Percentiles rank a stretch among this genome's conserved stretches.
phyloP scores from a whole-genome alignment of 805 yeast genomes.

The Candida nemodendra region DNA sequence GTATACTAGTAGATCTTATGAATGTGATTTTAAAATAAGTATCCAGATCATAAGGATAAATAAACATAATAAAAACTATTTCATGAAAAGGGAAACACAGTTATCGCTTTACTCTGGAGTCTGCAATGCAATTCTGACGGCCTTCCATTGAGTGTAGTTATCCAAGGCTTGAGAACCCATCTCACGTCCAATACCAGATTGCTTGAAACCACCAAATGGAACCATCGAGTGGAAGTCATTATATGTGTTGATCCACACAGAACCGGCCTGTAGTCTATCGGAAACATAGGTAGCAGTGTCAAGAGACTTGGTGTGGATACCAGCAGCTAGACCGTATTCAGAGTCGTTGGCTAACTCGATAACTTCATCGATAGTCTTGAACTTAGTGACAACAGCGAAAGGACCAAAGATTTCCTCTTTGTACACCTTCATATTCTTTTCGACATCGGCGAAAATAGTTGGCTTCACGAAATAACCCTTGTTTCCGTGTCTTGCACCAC shows the following conservation, averaged over 20 bases:
- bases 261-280: constrained; percentile 67
- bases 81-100: too few species aligned
- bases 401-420: constrained; percentile 82
- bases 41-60: not conserved
- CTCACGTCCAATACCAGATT: constrained; percentile 83
- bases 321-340: constrained; percentile 79
- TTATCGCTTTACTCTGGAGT: constrained; percentile 29
- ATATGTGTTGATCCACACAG: constrained; percentile 79
- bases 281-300: constrained; percentile 64
- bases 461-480: constrained; percentile 75
- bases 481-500: constrained; percentile 64
- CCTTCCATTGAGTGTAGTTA: constrained; percentile 72
- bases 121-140: constrained; percentile 52
- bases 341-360: constrained; percentile 66
- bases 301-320: constrained; percentile 65
- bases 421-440: constrained; percentile 59
- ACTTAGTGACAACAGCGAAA: constrained; percentile 68
- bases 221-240: constrained; percentile 72
- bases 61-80: too few species aligned
- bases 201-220: constrained; percentile 82
- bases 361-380: constrained; percentile 65
- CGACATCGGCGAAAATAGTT: constrained; percentile 70
- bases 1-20: not conserved
- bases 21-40: not conserved
- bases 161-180: constrained; percentile 80